A percentile compares a stretch with the other conserved stretches of the same genome.
These are phyloP conservation scores for Papiliotrema flavescens DNA, from an alignment of 1,284 basidiomycete genomes.

Conservation along the genomic window DNA sequence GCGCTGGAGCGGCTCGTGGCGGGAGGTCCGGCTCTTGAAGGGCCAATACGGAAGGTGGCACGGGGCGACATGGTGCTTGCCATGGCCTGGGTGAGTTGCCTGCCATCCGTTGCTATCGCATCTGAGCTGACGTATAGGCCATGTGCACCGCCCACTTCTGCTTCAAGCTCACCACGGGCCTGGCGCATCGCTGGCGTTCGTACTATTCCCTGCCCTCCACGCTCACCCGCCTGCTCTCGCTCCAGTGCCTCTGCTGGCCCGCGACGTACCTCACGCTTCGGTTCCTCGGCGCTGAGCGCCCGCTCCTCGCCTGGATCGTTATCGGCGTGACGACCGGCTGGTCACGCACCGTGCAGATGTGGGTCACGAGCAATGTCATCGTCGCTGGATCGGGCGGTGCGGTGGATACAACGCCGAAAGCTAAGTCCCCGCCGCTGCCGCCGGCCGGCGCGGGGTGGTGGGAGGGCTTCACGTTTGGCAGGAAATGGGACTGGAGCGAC, in stretches of 20 bases:
- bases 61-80: conserved; percentile 35
- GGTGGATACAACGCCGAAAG: conserved; percentile 8
- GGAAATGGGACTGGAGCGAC: conserved; percentile 47
- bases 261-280: conserved; percentile 47
- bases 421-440: conserved; percentile 10
- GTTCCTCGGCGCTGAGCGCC: conserved; percentile 41
- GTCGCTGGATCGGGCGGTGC: conserved; percentile 1
- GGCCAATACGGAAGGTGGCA: conserved; percentile 5
- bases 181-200: conserved; percentile 49
- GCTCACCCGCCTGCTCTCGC: conserved; percentile 47
- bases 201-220: conserved; percentile 50
- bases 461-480: conserved; percentile 35
- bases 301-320: conserved; percentile 49
- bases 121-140: conserved; percentile 1
- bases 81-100: conserved; percentile 38
- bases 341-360: conserved; percentile 47
- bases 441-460: conserved; percentile 23
- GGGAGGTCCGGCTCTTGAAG: conserved; percentile 23
- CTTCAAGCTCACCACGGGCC: conserved; percentile 48
- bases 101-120: neutral
- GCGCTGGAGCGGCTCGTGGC: conserved; percentile 35
- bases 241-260: conserved; percentile 52
- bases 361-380: conserved; percentile 50
- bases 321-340: conserved; percentile 49
- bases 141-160: conserved; percentile 46